Percentiles rank a stretch among this genome's conserved stretches.
phyloP scores from a whole-genome alignment of 2,329 filamentous ascomycete genomes.

The Talaromyces sp. region DNA sequence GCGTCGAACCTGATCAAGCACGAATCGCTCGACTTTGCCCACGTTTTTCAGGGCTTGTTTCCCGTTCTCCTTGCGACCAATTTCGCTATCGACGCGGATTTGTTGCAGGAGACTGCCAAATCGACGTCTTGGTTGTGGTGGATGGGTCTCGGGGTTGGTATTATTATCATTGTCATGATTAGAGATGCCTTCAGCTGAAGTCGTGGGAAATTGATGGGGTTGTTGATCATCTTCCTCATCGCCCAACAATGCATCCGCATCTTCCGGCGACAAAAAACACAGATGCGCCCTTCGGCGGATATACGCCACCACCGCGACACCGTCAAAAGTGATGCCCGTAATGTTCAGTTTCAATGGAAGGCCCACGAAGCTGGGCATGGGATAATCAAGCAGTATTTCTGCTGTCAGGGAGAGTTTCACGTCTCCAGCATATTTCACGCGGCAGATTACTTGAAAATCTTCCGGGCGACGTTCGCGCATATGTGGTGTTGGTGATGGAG shows the following conservation, averaged over 20 bases:
- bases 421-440: constrained; percentile 84
- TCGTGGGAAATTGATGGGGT: constrained; percentile 24
- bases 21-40: constrained; percentile 96
- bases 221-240: constrained; percentile 33
- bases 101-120: constrained; percentile 71
- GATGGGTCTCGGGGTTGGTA: constrained; percentile 20
- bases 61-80: constrained; percentile 83
- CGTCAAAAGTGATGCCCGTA: constrained; percentile 91
- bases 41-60: constrained; percentile 98
- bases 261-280: constrained; percentile 89
- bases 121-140: constrained; percentile 20
- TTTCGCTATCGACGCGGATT: constrained; percentile 95
- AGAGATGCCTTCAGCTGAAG: neutral
- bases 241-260: constrained; percentile 72
- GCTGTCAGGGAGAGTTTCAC: constrained; percentile 85
- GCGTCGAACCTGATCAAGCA: constrained; percentile 89
- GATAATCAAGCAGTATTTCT: constrained; percentile 94
- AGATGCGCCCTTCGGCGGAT: constrained; percentile 88
- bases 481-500: constrained; percentile 43
- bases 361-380: constrained; percentile 96
- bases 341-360: constrained; percentile 94
- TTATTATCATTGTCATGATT: neutral
- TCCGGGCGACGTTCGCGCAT: constrained; percentile 73
- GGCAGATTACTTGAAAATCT: constrained; percentile 88
- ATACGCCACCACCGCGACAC: constrained; percentile 85